Conservation (phyloP, 805 yeast genomes). For the Starmerella bacillaris region DNA sequence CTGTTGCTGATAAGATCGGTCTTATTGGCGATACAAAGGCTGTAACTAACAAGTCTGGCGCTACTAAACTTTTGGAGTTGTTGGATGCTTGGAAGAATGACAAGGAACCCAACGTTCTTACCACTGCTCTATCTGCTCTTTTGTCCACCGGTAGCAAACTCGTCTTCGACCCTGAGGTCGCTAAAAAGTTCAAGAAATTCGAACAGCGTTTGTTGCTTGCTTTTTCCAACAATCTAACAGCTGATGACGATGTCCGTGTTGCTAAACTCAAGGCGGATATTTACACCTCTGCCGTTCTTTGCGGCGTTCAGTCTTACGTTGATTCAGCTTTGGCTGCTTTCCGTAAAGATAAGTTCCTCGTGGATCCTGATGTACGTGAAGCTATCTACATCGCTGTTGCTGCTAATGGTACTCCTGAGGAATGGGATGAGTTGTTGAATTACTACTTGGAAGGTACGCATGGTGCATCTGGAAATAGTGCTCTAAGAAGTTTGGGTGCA, state of each 20-base stretch:
- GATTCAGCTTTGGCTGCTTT: slow-evolving; percentile 28
- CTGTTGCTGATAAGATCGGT: slow-evolving; percentile 48
- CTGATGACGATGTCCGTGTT: slow-evolving; percentile 40
- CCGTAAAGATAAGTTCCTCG: slow-evolving; percentile 41
- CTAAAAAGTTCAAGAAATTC: slow-evolving; percentile 29
- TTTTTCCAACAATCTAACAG: slow-evolving; percentile 42
- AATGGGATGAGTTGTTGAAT: slow-evolving; percentile 42
- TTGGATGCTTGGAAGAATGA: slow-evolving; percentile 32
- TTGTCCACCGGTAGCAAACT: slow-evolving; percentile 30
- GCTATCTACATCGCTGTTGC: slow-evolving; percentile 52
- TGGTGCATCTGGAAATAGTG: slow-evolving; percentile 50
- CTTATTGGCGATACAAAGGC: slow-evolving; percentile 43
- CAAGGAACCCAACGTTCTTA: slow-evolving; percentile 38
- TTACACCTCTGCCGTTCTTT: slow-evolving; percentile 22
- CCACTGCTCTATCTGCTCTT: slow-evolving; percentile 29
- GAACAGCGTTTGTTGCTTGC: slow-evolving; percentile 36
- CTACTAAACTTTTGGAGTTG: slow-evolving; percentile 33
- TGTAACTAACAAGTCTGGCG: slow-evolving; percentile 35
- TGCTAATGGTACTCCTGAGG: slow-evolving; percentile 39
- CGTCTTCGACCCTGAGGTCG: slow-evolving; percentile 30
- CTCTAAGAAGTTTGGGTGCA: slow-evolving; percentile 51
- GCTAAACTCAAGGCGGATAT: slow-evolving; percentile 52
- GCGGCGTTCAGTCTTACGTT: slow-evolving; percentile 22
- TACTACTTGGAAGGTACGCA: slow-evolving; percentile 44
- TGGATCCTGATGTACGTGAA: slow-evolving; percentile 57